A percentile compares a stretch with the other conserved stretches of the same genome.
Conservation (phyloP, 2,329 filamentous ascomycete genomes). For the Aspergillus ochraceoroseus region DNA sequence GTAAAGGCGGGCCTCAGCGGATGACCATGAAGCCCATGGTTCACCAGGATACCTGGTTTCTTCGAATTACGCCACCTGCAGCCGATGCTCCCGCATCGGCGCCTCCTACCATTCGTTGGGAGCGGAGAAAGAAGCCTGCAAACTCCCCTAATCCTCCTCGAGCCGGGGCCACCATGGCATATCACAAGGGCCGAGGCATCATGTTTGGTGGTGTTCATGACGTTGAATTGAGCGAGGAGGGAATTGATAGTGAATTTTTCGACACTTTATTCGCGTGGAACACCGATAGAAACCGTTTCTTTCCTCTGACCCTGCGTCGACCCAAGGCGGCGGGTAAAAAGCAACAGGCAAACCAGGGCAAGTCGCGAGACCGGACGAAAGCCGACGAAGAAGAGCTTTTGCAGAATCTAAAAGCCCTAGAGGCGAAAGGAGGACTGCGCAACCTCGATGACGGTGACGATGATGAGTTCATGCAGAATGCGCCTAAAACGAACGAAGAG, state of each 20-base stretch:
- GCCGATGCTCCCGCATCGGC: slow-evolving; percentile 61
- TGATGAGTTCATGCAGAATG: slow-evolving; percentile 28
- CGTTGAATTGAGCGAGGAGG: slow-evolving; percentile 84
- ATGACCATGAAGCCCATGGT: slow-evolving; percentile 80
- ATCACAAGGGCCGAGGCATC: slow-evolving; percentile 88
- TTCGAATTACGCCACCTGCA: slow-evolving; percentile 70
- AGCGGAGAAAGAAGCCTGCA: slow-evolving; percentile 83
- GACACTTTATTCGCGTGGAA: slow-evolving; percentile 90
- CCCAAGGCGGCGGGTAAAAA: slow-evolving; percentile 64
- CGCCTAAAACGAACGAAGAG: slow-evolving; percentile 53
- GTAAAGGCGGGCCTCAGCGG: slow-evolving; percentile 56
- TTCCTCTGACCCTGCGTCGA: slow-evolving; percentile 72
- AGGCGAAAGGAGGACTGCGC: slow-evolving; percentile 65
- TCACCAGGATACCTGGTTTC: slow-evolving; percentile 91
- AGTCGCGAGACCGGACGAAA: slow-evolving; percentile 64
- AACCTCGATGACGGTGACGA: slow-evolving; percentile 45
- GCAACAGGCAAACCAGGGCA: slow-evolving; percentile 43
- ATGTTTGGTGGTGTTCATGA: slow-evolving; percentile 93
- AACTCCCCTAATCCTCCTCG: slow-evolving; percentile 80
- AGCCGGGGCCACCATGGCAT: slow-evolving; percentile 88
- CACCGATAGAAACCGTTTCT: slow-evolving; percentile 90
- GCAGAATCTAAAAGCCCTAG: slow-evolving; percentile 76
- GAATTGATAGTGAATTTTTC: slow-evolving; percentile 96
- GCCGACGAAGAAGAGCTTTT: slow-evolving; percentile 89
- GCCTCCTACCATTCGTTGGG: slow-evolving; percentile 76